A percentile compares a stretch with the other conserved stretches of the same genome.
These are phyloP conservation scores for Diaporthe vaccinii DNA, from an alignment of 2,329 filamentous ascomycete species.

Conservation along the genomic window DNA sequence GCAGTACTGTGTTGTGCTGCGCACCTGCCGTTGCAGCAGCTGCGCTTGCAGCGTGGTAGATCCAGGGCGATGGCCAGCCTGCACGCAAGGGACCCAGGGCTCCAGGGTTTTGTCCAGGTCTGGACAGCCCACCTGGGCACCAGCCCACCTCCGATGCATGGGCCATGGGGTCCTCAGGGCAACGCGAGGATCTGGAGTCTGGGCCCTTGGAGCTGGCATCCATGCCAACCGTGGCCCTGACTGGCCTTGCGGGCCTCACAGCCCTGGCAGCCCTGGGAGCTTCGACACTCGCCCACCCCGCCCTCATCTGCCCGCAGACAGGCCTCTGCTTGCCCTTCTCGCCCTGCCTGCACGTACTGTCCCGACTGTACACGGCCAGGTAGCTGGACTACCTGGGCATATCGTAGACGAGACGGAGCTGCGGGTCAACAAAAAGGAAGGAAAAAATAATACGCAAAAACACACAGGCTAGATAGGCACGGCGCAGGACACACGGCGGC, in stretches of 20 bases:
- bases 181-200: slow-evolving; percentile 13
- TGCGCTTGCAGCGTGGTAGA: slow-evolving; percentile 12
- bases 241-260: not conserved
- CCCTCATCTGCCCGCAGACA: slow-evolving; percentile 32
- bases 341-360: slow-evolving; percentile 11
- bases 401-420: slow-evolving; percentile 24
- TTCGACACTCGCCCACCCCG: slow-evolving; percentile 30
- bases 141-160: slow-evolving; percentile 16
- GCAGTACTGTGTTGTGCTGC: not conserved
- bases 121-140: not conserved
- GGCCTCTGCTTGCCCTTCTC: slow-evolving; percentile 26
- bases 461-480: slow-evolving; percentile 13
- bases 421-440: slow-evolving; percentile 21
- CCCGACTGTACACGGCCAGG: not conserved
- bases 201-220: slow-evolving; percentile 18
- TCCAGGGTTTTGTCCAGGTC: not conserved
- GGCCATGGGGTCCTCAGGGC: slow-evolving; percentile 9
- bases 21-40: slow-evolving; percentile 15
- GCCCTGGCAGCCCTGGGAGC: slow-evolving; percentile 12
- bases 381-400: slow-evolving; percentile 13
- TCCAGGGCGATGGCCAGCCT: slow-evolving; percentile 2
- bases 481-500: slow-evolving; percentile 4
- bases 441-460: not conserved
- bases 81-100: slow-evolving; percentile 11
- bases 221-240: not conserved